These are phyloP conservation scores for Rhizopogon sp. DNA, from an alignment of 768 basidiomycete species.

Conservation along the genomic window DNA sequence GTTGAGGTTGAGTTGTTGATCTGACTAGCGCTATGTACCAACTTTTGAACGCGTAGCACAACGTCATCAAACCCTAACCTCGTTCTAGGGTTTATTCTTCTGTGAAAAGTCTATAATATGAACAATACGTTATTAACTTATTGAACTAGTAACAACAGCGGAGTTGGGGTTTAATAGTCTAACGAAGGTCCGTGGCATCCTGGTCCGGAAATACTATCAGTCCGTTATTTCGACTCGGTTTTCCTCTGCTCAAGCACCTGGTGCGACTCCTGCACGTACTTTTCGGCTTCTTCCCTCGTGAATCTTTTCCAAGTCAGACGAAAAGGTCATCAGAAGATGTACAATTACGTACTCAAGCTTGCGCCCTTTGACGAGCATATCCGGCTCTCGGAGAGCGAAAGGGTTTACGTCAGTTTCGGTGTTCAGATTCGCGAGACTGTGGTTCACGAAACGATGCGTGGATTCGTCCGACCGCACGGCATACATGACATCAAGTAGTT, in stretches of 20 bases:
- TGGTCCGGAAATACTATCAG: not conserved
- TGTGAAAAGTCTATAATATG: not conserved
- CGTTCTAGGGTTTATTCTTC: not conserved
- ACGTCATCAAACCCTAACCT: slow-evolving; percentile 21
- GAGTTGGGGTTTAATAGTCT: not conserved
- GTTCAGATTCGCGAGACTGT: slow-evolving; percentile 86
- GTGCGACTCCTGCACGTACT: slow-evolving; percentile 60
- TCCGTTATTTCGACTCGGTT: slow-evolving; percentile 24
- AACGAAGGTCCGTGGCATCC: not conserved
- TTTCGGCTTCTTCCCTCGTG: slow-evolving; percentile 60
- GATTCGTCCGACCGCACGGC: slow-evolving; percentile 92
- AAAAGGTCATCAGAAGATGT: not conserved
- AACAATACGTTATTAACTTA: not conserved
- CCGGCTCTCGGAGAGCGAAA: slow-evolving; percentile 83
- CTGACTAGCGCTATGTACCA: not conserved
- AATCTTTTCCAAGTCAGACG: slow-evolving; percentile 39
- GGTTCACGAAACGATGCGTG: slow-evolving; percentile 94
- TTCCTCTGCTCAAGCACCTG: slow-evolving; percentile 32
- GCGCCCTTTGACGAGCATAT: slow-evolving; percentile 78
- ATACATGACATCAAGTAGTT: slow-evolving; percentile 82
- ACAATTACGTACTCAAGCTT: slow-evolving; percentile 56
- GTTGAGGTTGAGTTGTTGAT: too few relatives aligned
- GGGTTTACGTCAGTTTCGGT: slow-evolving; percentile 79
- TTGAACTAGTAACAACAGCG: slow-evolving; percentile 3
- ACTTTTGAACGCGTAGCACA: not conserved